These are phyloP conservation scores for Yamadazyma triangularis DNA, from an alignment of 1,139 yeast species.

Conservation along the genomic window DNA sequence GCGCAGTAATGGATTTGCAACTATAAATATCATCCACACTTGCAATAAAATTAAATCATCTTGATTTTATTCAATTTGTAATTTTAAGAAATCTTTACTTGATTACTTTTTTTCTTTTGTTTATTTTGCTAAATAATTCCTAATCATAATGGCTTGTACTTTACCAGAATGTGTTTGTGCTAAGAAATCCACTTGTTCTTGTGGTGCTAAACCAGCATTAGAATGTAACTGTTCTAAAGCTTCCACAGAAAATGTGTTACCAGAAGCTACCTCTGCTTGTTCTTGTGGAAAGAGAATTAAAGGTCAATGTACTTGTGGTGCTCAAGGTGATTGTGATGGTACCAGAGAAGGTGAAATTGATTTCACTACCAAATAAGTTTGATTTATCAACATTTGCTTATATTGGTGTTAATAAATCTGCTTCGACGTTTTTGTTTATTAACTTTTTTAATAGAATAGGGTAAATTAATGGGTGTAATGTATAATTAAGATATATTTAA, in stretches of 20 bases:
- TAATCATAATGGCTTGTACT: slow-evolving; percentile 35
- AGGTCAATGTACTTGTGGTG: slow-evolving; percentile 41
- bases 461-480: too few species aligned
- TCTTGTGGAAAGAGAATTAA: slow-evolving; percentile 45
- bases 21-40: not conserved
- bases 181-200: slow-evolving; percentile 45
- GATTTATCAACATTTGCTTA: too few species aligned
- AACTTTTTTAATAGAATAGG: too few species aligned
- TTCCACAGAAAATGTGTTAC: slow-evolving; percentile 35
- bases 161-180: slow-evolving; percentile 46
- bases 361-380: slow-evolving; percentile 34
- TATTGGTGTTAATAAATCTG: too few species aligned
- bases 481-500: too few species aligned
- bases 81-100: too few species aligned
- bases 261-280: slow-evolving; percentile 33
- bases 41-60: too few species aligned
- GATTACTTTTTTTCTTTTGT: too few species aligned
- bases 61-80: too few species aligned
- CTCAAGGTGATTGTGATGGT: slow-evolving; percentile 33
- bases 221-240: slow-evolving; percentile 43
- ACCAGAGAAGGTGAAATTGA: slow-evolving; percentile 46
- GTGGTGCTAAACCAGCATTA: slow-evolving; percentile 46
- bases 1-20: too few species aligned
- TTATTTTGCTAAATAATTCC: too few species aligned
- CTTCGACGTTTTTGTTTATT: too few species aligned